Evolutionary conservation across 1,284 basidiomycete species (phyloP).

Genomic region (Polyporus tsugae): DNA sequence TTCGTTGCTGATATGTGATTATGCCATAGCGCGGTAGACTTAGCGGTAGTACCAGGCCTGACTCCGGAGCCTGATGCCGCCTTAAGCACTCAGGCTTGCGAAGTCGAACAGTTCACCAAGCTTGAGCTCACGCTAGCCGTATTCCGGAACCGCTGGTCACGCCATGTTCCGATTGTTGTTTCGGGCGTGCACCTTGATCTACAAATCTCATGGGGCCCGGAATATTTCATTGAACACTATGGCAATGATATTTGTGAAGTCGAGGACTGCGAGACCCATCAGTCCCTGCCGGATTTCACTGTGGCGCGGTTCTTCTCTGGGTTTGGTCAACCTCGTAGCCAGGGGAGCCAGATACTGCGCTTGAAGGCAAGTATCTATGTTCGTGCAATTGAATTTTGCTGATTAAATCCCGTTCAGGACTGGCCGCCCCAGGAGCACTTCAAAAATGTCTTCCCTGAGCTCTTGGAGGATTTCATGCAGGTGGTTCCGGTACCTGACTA

Average conservation of each 20-base stretch:
- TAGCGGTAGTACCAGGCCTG: no score
- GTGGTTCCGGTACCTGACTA: neutral
- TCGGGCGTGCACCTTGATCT: neutral
- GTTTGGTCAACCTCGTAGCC: neutral
- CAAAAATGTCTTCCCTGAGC: neutral
- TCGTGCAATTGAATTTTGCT: no score
- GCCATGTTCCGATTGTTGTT: neutral
- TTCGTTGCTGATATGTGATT: no score
- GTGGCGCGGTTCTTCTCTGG: neutral
- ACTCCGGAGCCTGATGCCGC: no score
- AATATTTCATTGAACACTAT: neutral
- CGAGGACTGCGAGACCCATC: neutral
- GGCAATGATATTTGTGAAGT: neutral
- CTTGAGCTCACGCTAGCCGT: neutral
- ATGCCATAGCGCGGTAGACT: no score
- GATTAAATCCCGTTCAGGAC: no score
- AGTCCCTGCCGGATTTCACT: neutral
- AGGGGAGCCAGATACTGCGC: neutral
- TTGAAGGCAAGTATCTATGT: neutral
- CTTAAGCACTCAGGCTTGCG: no score
- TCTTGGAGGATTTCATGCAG: neutral
- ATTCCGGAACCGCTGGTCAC: neutral
- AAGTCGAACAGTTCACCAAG: neutral
- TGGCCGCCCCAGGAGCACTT: neutral
- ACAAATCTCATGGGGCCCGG: neutral